These are phyloP conservation scores for Aureobasidium lini DNA, from an alignment of 2,329 filamentous ascomycete species.

Conservation along the genomic window DNA sequence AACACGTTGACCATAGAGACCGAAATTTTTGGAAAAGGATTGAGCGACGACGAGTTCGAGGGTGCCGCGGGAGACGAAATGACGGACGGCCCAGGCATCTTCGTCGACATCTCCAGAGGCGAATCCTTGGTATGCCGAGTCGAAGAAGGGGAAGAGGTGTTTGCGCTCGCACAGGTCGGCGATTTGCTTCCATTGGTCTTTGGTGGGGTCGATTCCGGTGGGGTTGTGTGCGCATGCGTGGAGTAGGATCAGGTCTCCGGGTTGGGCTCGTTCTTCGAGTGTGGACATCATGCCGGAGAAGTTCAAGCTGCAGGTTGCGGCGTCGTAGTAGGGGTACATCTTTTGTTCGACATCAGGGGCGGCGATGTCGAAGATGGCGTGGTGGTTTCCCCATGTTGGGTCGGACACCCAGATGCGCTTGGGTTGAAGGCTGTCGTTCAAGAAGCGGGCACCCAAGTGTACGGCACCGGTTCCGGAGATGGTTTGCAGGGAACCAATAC, in stretches of 20 bases:
- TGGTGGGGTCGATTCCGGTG: conserved; percentile 30
- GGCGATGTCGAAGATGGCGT: conserved; percentile 25
- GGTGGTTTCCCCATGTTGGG: conserved; percentile 30
- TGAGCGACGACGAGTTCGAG: conserved; percentile 50
- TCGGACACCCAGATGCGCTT: conserved; percentile 27
- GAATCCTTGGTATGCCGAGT: conserved; percentile 35
- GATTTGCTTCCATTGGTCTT: conserved; percentile 29
- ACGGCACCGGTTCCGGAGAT: conserved; percentile 91
- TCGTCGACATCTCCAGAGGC: conserved; percentile 28
- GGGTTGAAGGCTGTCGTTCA: conserved; percentile 68
- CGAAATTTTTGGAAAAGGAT: conserved; percentile 46
- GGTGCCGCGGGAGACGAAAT: conserved; percentile 33
- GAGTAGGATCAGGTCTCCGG: conserved; percentile 30
- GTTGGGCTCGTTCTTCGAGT: conserved; percentile 21
- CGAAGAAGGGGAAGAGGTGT: conserved; percentile 31
- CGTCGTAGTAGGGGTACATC: conserved; percentile 26
- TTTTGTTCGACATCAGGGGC: conserved; percentile 18
- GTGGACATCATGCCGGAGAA: conserved; percentile 25
- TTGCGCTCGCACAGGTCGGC: conserved; percentile 26
- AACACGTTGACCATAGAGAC: conserved; percentile 85
- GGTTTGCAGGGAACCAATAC: conserved; percentile 57
- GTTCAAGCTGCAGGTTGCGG: conserved; percentile 21
- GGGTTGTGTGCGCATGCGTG: conserved; percentile 35
- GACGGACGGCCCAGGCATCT: conserved; percentile 30
- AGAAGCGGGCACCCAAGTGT: conserved; percentile 82